Percentiles rank a stretch among this genome's conserved stretches.
These are phyloP conservation scores for Paraphoma chrysanthemicola DNA, from an alignment of 2,329 filamentous ascomycete genomes.

Conservation along the genomic window DNA sequence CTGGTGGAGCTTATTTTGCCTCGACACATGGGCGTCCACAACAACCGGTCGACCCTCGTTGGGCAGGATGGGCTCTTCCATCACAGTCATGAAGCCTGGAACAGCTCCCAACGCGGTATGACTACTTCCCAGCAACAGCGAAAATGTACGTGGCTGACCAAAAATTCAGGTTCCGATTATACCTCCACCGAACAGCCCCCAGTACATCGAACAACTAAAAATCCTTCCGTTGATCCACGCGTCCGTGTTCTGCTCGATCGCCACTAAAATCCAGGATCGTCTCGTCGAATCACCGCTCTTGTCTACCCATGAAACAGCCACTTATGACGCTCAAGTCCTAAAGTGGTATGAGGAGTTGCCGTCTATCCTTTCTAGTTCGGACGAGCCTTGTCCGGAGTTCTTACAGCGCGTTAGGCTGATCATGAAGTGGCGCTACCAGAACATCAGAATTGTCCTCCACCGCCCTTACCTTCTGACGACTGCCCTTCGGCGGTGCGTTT, in stretches of 20 bases:
- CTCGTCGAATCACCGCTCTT: conserved; percentile 74
- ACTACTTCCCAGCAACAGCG: neutral
- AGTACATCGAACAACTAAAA: conserved; percentile 63
- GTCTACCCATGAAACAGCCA: conserved; percentile 69
- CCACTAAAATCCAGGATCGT: conserved; percentile 77
- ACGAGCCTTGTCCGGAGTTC: conserved; percentile 73
- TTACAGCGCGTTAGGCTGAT: conserved; percentile 74
- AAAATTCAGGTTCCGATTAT: conserved; percentile 24
- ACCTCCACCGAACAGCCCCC: conserved; percentile 42
- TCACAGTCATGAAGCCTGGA: conserved; percentile 48
- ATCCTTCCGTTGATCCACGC: conserved; percentile 77
- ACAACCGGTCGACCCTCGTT: conserved; percentile 52
- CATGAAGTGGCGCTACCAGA: conserved; percentile 85
- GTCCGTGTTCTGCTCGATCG: conserved; percentile 80
- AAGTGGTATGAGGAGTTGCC: conserved; percentile 77
- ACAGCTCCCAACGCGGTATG: conserved; percentile 41
- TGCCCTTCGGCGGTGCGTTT: conserved; percentile 63
- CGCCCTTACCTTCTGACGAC: conserved; percentile 72
- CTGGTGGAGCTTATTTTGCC: conserved; percentile 55
- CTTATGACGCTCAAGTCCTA: conserved; percentile 71
- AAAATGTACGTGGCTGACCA: neutral
- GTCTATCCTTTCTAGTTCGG: conserved; percentile 47
- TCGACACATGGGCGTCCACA: conserved; percentile 54
- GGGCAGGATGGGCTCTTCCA: conserved; percentile 47
- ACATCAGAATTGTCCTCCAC: conserved; percentile 77